Evolutionary conservation across 805 yeast genomes (phyloP), one percentile per base, ranked within the genome.

Genomic region (Starmerella riodocensis): DNA sequence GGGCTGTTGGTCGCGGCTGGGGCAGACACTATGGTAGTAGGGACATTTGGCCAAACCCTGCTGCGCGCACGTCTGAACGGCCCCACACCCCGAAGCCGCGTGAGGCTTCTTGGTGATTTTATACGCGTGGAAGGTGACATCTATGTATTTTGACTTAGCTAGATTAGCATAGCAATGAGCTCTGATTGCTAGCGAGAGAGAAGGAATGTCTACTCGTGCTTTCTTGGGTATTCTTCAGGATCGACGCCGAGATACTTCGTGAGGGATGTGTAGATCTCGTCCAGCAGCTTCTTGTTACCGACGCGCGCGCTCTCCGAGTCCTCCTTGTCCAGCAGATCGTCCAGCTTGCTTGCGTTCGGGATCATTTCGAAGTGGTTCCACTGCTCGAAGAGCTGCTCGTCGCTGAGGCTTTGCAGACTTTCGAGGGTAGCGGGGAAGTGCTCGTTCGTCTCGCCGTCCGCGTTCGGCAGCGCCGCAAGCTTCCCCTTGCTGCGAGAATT

Each of bases 401-500:
- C 35, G 25, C 36, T 32, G 9, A 48, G 35, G 4, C 13, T 21
- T 29, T 45, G 48, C 26, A 48, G 22, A 6, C 18, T 43, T n/a
- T 18, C 43, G 9, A 47, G 19, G 1, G 48, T 41, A n/a, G 25
- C 27, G 14, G 52, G 52, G 43, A 48, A 48, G 11, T 34, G 18
- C 20, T 40, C 36, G 36, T 38, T 37, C 24, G 38, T 29, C 37
- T 42, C 50, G 28, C 51, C 51, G 24, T 48, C 52, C 16, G 43
- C 51, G 24, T 48, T 48, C 7, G 52, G 52, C 24, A 48, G 40
- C n/a, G 48, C 36, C 22, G 31, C 34, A 13, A 48, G 34, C n/a
- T 25, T 25, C 7, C 29, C 26, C 12, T 12, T 49, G 40, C 74
- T 64, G 20, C 67, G 66, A 1, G 80, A 64, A 55, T 85, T 85